phyloP scores from a whole-genome alignment of 2,329 filamentous ascomycete species.

The Alternaria postmessia region DNA sequence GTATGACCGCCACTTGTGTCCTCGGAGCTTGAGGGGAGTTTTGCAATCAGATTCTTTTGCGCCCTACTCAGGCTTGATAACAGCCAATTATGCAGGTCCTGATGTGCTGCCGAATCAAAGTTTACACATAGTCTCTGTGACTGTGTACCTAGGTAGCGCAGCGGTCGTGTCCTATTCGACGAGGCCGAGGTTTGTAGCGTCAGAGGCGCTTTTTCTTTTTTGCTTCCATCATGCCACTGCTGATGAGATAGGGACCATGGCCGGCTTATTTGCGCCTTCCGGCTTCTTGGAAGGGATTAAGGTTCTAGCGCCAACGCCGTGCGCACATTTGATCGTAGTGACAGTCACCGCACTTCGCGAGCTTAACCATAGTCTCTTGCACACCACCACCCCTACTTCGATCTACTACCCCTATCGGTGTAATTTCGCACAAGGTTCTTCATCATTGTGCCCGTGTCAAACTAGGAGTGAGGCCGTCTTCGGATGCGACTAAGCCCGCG shows the following conservation, averaged over 20 bases:
- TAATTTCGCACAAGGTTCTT: neutral
- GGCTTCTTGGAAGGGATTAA: conserved; percentile 18
- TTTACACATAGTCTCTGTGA: conserved; percentile 17
- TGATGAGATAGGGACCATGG: conserved; percentile 18
- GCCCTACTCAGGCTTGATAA: conserved; percentile 18
- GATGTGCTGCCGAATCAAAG: conserved; percentile 16
- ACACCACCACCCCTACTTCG: conserved; percentile 32
- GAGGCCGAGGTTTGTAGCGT: conserved; percentile 27
- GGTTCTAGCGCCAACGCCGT: conserved; percentile 28
- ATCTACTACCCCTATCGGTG: neutral
- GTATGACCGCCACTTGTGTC: conserved; percentile 13
- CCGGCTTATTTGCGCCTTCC: conserved; percentile 16
- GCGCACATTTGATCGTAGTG: conserved; percentile 15
- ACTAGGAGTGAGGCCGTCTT: neutral
- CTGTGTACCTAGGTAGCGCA: conserved; percentile 19
- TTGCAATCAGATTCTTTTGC: conserved; percentile 3
- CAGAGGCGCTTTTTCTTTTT: conserved; percentile 18
- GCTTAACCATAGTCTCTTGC: conserved; percentile 14
- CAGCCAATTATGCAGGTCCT: neutral
- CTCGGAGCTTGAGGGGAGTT: conserved; percentile 5
- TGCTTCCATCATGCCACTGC: conserved; percentile 24
- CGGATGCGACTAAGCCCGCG: neutral
- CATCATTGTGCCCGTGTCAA: neutral
- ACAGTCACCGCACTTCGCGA: conserved; percentile 19
- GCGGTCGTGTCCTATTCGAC: conserved; percentile 26